A percentile compares a stretch with the other conserved stretches of the same genome.
Conservation (phyloP, 768 basidiomycete species). For the Daedaleopsis sinensis region DNA sequence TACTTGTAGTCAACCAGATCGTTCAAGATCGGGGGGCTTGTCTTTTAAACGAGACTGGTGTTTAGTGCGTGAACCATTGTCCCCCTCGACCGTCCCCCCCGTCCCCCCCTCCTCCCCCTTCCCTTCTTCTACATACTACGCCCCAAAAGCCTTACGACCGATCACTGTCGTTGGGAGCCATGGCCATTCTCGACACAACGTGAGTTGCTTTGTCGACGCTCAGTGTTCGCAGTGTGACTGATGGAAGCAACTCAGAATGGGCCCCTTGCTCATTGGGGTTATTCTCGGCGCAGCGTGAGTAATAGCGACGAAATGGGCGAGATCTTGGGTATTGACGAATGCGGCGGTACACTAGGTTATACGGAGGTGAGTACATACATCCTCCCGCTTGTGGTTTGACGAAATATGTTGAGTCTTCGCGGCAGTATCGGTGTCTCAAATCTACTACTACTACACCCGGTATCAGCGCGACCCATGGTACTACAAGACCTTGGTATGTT, state of each 20-base stretch:
- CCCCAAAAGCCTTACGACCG: too few relatives aligned
- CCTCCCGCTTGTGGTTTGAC: slow-evolving; percentile 38
- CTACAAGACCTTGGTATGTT: slow-evolving; percentile 46
- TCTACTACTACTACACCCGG: slow-evolving; percentile 56
- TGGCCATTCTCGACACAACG: slow-evolving; percentile 11
- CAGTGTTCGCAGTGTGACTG: background rate
- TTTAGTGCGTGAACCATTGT: too few relatives aligned
- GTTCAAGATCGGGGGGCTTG: too few relatives aligned
- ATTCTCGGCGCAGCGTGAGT: slow-evolving; percentile 49
- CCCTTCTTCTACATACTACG: too few relatives aligned
- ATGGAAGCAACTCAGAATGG: slow-evolving; percentile 1
- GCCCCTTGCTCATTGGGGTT: slow-evolving; percentile 42
- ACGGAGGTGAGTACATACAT: slow-evolving; percentile 49
- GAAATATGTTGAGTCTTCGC: background rate
- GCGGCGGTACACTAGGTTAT: background rate
- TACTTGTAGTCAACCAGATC: too few relatives aligned
- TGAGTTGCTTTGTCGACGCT: background rate
- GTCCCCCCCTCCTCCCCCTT: too few relatives aligned
- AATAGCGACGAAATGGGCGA: slow-evolving; percentile 16
- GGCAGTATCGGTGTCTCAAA: slow-evolving; percentile 56
- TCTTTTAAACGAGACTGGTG: too few relatives aligned
- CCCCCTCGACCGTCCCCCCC: too few relatives aligned
- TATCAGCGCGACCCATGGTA: slow-evolving; percentile 53
- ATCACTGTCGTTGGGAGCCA: background rate
- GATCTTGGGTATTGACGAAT: background rate